A percentile compares a stretch with the other conserved stretches of the same genome.
Conservation (phyloP, 2,329 filamentous ascomycete genomes). For the Xylaria sp. region DNA sequence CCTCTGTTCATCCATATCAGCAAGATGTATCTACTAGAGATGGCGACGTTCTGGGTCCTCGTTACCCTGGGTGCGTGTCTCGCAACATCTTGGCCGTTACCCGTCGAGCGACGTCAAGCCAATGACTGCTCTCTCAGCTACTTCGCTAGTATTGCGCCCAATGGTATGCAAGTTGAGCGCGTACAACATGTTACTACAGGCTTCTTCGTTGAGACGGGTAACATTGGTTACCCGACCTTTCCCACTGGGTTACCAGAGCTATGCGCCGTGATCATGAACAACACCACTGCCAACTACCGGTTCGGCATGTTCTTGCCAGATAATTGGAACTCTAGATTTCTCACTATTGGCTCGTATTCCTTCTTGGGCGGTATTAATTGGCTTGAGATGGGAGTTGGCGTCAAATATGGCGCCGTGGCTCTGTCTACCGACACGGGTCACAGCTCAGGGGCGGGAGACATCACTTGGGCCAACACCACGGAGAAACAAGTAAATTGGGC, state of each 20-base stretch:
- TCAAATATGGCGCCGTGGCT: constrained; percentile 37
- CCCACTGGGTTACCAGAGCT: constrained; percentile 34
- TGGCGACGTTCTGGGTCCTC: constrained; percentile 16
- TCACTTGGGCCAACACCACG: constrained; percentile 43
- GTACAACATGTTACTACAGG: constrained; percentile 35
- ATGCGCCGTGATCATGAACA: constrained; percentile 38
- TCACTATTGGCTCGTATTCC: constrained; percentile 36
- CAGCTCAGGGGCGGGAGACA: constrained; percentile 35
- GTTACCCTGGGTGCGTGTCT: constrained; percentile 12
- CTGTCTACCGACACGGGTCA: constrained; percentile 46
- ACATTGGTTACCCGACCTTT: constrained; percentile 38
- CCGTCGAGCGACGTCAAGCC: constrained; percentile 24
- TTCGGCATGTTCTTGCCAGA: constrained; percentile 41
- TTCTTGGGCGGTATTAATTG: constrained; percentile 42
- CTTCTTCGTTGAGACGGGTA: constrained; percentile 32
- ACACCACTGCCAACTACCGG: constrained; percentile 36
- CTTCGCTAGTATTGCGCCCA: constrained; percentile 31
- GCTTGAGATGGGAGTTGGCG: constrained; percentile 38
- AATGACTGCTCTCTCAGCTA: constrained; percentile 29
- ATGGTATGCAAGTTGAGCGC: constrained; percentile 27
- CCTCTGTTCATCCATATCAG: constrained; percentile 7
- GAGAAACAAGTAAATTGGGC: constrained; percentile 42
- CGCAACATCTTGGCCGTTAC: constrained; percentile 7
- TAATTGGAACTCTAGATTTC: constrained; percentile 37
- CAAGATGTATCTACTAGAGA: constrained; percentile 6